Base-by-base conservation (phyloP, 2,329 filamentous ascomycete species). In the Geosmithia flava region DNA sequence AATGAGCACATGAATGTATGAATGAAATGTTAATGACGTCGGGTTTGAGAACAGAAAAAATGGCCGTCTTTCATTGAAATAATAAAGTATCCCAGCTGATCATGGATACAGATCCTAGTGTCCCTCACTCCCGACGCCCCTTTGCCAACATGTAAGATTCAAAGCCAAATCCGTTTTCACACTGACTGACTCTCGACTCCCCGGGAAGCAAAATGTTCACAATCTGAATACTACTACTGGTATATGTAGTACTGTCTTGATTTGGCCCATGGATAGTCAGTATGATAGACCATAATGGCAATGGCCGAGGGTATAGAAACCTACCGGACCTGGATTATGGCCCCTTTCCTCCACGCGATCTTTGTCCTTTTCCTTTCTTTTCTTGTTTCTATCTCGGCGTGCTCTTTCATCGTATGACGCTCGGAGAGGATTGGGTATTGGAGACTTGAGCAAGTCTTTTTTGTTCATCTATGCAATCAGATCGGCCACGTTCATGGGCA, bases 401-500 rank as follows among this genome's bases (percentile, higher is more conserved):
- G 5, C 19, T 41, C 49, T 52, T 49, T 42, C 20, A 7, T 40
- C 23, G 17, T 17, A 15, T 17, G 45, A 45, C 33, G 16, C 41
- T 13, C 20, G 27, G 20, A 19, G 33, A 3, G 13, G 33, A 37
- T 37, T 37, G 6, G 33, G 11, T 16, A 27, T 27, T 27, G 33
- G 11, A 16, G 33, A 16, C 15, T 37, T 13, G 33, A 11, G 33
- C 33, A 11, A 7, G n/a, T n/a, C n/a, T n/a, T n/a, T 19, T n/a
- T 42, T 10, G 41, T 13, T 40, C 23, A 19, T 44, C 65, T 69
- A 78, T 37, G 74, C 64, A 50, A 75, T 75, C 27, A 81, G 70
- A 56, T 78, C 76, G 58, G 76, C 79, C 62, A 87, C 87, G 62
- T 96, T 96, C 90, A 96, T 96, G 17, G 90, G 90, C 90, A 96